These are phyloP conservation scores for Vigna nakashimae DNA, from an alignment of 306 rosid genomes.

Conservation along the genomic window DNA sequence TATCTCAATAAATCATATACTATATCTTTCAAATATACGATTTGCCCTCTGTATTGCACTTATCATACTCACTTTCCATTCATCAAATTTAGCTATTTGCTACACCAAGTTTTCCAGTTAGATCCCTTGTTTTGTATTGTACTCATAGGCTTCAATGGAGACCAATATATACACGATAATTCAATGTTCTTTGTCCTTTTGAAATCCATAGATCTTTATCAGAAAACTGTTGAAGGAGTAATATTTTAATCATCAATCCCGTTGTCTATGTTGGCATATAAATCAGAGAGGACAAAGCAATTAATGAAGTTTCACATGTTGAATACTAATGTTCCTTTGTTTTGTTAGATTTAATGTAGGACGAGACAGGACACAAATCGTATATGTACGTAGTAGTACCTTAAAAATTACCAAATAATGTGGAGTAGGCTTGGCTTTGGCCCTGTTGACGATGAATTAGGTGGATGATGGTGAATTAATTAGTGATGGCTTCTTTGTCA, in stretches of 20 bases:
- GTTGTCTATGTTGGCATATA: background rate
- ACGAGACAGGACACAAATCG: background rate
- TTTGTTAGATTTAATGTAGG: background rate
- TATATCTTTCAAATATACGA: slow-evolving; percentile 11
- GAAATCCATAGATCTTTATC: background rate
- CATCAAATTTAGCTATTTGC: slow-evolving; percentile 14
- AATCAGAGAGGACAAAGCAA: slow-evolving; percentile 33
- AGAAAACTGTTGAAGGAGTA: too few relatives aligned
- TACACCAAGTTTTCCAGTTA: too few relatives aligned
- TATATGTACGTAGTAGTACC: background rate
- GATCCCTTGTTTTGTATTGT: background rate
- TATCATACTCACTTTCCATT: slow-evolving; percentile 9
- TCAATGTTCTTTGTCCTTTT: background rate
- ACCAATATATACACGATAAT: background rate
- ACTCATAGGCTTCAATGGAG: background rate
- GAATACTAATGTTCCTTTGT: slow-evolving; percentile 1
- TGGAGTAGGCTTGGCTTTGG: slow-evolving; percentile 23
- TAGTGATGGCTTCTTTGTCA: slow-evolving; percentile 43
- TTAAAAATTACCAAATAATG: slow-evolving; percentile 8
- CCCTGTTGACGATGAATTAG: slow-evolving; percentile 23
- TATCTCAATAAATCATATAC: background rate
- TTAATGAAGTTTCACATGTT: slow-evolving; percentile 43
- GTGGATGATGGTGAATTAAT: slow-evolving; percentile 38
- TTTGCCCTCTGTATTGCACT: slow-evolving; percentile 46
- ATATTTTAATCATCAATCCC: slow-evolving; percentile 5